Evolutionary conservation across 257 asterid species (phyloP), one percentile per base, ranked within the genome.

Genomic region (Petunia axillaris): DNA sequence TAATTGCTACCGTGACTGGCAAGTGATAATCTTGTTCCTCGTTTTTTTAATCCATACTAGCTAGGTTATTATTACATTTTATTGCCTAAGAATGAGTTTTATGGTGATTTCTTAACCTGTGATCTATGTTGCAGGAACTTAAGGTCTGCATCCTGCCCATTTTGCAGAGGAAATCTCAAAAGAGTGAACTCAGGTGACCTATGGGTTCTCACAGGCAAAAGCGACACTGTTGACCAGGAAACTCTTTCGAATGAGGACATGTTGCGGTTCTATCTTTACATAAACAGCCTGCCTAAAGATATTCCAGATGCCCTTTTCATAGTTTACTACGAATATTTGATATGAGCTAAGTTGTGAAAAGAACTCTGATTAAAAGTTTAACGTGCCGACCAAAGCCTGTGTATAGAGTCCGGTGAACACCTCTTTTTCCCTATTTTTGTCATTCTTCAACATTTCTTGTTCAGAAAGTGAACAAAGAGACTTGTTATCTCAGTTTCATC

Each of bases 1-100:
- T 74, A 93, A 89, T 83, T 95, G 98, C 82, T 95, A 89, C 39
- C 95, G 87, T 60, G 97, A 93, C 68, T 93, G 97, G 98, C 91
- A 86, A 62, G 64, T 52, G 14, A 11, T 67, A 38, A 4, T 15
- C 66, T 73, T 6, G 41, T 48, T 41, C 41, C 37, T 64, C 5
- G 1, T 78, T 64, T 52, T 43, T 8, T 54, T 25, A 25, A 25
- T 25, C 25, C 25, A 4, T 57, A 10, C 40, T 25, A 41, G 41
- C 2, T 37, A 8, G 8, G 39, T 8, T 25, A 5, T 8, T 46
- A 3, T 25, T 55, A 46, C 40, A 8, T 70, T 37, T 70, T 44
- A 0, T 25, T 9, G 57, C 16, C 39, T 16, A 46, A 25, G 77
- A 36, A 70, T 10, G 25, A 4, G 39, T 16, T 44, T 46, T 70